A percentile compares a stretch with the other conserved stretches of the same genome.
Conservation (phyloP, 2,329 filamentous ascomycete species). For the Fonsecaea erecta region DNA sequence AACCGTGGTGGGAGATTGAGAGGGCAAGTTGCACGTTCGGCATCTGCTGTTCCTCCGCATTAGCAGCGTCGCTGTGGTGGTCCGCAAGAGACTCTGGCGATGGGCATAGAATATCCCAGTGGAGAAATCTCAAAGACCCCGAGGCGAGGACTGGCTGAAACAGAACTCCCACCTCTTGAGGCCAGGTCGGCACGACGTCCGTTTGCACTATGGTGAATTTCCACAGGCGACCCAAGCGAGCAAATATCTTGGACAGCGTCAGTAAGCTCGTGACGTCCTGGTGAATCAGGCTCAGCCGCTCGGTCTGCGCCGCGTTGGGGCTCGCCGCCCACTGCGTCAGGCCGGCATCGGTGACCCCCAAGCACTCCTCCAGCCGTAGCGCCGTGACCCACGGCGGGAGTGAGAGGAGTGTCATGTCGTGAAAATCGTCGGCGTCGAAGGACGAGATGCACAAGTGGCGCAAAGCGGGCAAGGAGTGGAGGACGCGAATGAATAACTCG, state of each 20-base stretch:
- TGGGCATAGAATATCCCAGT: constrained; percentile 66
- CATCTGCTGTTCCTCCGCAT: not conserved
- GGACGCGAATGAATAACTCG: constrained; percentile 59
- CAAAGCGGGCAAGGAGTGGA: constrained; percentile 58
- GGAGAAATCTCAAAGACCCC: constrained; percentile 55
- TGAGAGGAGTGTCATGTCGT: constrained; percentile 56
- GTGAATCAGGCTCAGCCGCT: constrained; percentile 57
- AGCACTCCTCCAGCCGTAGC: constrained; percentile 60
- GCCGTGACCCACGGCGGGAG: constrained; percentile 57
- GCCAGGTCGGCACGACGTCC: constrained; percentile 53
- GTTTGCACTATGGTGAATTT: constrained; percentile 59
- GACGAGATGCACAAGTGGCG: constrained; percentile 60
- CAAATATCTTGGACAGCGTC: constrained; percentile 58
- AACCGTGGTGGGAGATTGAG: constrained; percentile 48
- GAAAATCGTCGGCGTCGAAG: constrained; percentile 59
- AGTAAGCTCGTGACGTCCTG: constrained; percentile 58
- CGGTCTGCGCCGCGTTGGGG: constrained; percentile 50
- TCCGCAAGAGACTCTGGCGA: constrained; percentile 23
- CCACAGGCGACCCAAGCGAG: constrained; percentile 51
- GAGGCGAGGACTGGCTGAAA: constrained; percentile 57
- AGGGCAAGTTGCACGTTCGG: constrained; percentile 34
- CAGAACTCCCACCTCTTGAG: constrained; percentile 42
- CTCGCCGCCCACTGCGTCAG: constrained; percentile 58
- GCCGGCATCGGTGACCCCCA: constrained; percentile 61
- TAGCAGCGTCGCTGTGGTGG: not conserved